Conservation (phyloP, 352 stramenopile species). For the Phytophthora megakarya region DNA sequence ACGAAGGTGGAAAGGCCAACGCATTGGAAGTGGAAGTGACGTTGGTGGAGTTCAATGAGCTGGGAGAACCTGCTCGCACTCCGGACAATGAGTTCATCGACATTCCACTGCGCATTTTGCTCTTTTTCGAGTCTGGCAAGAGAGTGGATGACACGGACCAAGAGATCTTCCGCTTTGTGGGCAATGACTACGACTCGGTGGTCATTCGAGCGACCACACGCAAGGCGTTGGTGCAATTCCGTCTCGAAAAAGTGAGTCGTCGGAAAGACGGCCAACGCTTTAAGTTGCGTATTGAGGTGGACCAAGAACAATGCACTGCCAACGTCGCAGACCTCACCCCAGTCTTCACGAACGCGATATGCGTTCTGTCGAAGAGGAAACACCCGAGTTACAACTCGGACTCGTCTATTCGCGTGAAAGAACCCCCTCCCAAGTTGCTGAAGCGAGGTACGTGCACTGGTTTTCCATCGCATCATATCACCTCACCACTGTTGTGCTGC, state of each 20-base stretch:
- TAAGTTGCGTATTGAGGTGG: constrained; percentile 83
- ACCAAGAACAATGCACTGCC: constrained; percentile 83
- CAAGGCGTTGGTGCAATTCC: constrained; percentile 78
- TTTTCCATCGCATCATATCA: neutral
- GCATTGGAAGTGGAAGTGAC: constrained; percentile 80
- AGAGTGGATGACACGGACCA: constrained; percentile 82
- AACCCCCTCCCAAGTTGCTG: constrained; percentile 61
- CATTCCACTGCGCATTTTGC: constrained; percentile 76
- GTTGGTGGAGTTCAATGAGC: constrained; percentile 79
- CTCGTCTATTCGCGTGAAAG: constrained; percentile 46
- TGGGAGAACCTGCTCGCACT: constrained; percentile 65
- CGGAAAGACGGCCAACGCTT: constrained; percentile 87
- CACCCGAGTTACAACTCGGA: constrained; percentile 59
- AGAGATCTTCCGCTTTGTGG: constrained; percentile 88
- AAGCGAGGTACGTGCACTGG: constrained; percentile 50
- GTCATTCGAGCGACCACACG: constrained; percentile 69
- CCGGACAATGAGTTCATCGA: constrained; percentile 78
- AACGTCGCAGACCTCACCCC: constrained; percentile 78
- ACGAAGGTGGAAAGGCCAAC: constrained; percentile 88
- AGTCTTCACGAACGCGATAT: constrained; percentile 88
- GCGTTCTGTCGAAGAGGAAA: constrained; percentile 87
- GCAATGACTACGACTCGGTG: constrained; percentile 85
- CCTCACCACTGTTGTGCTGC: constrained; percentile 10
- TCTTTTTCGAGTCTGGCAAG: constrained; percentile 89
- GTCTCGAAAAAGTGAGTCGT: constrained; percentile 85